phyloP scores from a whole-genome alignment of 2,329 filamentous ascomycete species.

The Fonsecaea multimorphosa region DNA sequence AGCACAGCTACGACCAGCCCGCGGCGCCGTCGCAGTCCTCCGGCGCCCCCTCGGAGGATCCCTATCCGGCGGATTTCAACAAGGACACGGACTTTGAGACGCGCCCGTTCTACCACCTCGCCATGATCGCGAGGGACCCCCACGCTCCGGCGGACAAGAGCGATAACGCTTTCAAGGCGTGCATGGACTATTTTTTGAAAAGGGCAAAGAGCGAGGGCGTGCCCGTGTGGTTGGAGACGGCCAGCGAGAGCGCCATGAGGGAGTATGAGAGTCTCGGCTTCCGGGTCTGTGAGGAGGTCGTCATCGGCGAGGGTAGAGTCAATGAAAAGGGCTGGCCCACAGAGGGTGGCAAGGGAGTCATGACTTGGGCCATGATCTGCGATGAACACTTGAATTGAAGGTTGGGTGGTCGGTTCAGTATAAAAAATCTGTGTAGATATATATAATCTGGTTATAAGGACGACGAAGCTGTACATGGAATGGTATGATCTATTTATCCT shows the following conservation, averaged over 20 bases:
- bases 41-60: conserved; percentile 38
- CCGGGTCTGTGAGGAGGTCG: conserved; percentile 36
- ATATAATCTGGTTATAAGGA: neutral
- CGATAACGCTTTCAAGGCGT: conserved; percentile 30
- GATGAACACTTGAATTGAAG: conserved; percentile 35
- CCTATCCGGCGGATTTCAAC: conserved; percentile 40
- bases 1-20: conserved; percentile 38
- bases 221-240: conserved; percentile 38
- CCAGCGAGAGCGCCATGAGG: conserved; percentile 27
- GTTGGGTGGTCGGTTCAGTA: neutral
- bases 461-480: neutral
- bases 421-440: neutral
- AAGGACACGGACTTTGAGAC: conserved; percentile 39
- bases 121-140: conserved; percentile 35
- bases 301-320: conserved; percentile 36
- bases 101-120: conserved; percentile 38
- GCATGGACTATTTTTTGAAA: conserved; percentile 34
- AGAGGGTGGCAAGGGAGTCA: conserved; percentile 36
- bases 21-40: conserved; percentile 39
- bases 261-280: conserved; percentile 38
- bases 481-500: neutral
- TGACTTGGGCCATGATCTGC: conserved; percentile 38
- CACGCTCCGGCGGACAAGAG: conserved; percentile 23
- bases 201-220: conserved; percentile 35
- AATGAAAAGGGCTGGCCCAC: conserved; percentile 35